A percentile compares a stretch with the other conserved stretches of the same genome.
These are phyloP conservation scores for Chenopodium suecicum DNA, from an alignment of 148 eudicot species.

Conservation along the genomic window DNA sequence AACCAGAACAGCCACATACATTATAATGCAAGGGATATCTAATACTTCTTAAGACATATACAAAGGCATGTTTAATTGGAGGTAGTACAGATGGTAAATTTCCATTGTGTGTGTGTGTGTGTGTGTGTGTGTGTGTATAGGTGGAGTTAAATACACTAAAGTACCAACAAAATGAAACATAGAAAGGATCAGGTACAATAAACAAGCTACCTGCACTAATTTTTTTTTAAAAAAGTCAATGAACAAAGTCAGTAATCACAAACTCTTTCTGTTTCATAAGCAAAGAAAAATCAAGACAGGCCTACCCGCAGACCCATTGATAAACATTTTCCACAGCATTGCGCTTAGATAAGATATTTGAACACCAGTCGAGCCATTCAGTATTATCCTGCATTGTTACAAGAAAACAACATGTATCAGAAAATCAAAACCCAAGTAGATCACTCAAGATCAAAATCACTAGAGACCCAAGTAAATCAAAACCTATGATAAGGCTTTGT, in stretches of 20 bases:
- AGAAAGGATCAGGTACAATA: neutral
- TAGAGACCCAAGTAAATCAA: neutral
- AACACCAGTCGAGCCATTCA: constrained; percentile 91
- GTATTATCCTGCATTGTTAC: constrained; percentile 48
- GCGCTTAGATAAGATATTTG: constrained; percentile 72
- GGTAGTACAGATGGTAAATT: neutral
- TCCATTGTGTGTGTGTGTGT: neutral
- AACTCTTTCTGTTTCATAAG: neutral
- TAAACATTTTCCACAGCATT: constrained; percentile 78
- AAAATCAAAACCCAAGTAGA: neutral
- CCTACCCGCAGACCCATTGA: constrained; percentile 98
- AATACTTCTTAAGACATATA: neutral
- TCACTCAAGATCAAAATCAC: neutral
- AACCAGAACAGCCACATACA: neutral
- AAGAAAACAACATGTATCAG: neutral
- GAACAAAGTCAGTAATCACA: neutral
- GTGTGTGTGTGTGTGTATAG: neutral
- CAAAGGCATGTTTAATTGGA: neutral
- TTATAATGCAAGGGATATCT: neutral
- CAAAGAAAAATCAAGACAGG: neutral
- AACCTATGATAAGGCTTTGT: neutral
- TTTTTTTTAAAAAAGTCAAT: neutral
- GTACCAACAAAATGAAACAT: neutral
- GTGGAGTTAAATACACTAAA: neutral
- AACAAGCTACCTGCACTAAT: neutral